Evolutionary conservation across 1,284 basidiomycete genomes (phyloP), one percentile per base, ranked within the genome.

Genomic region (Omphalotus olearius): DNA sequence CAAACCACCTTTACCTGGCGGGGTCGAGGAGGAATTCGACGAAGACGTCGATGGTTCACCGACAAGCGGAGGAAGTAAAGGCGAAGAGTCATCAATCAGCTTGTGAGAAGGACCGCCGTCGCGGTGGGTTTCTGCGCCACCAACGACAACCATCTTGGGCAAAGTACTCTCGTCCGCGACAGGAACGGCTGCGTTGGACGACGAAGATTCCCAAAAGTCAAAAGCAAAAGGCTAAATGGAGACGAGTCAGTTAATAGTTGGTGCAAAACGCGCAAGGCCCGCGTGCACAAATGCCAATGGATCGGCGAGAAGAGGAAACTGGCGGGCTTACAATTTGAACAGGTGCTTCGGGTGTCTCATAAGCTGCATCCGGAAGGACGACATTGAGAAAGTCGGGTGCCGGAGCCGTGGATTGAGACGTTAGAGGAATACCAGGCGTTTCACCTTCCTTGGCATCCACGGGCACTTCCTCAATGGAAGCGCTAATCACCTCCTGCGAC

Each of bases 111-210:
- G 86, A 3, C 85, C 85, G 35, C 81, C 85, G 52, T 72, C 79
- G 35, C 70, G 72, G 61, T 85, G 80, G 0, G 84, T 87, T 18
- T 74, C 74, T 4, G 79, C 74, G 6, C 84, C 85, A 13, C 82
- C 81, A 36, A 91, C 79, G 41, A 91, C 82, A 39, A 91, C 69
- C 48, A 94, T 69, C 64, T 86, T 90, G 30, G 89, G 88, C 14
- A 71, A 62, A 2, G 61, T 54, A 9, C 68, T 59, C 23, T 71
- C 69, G 25, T 70, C 69, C 9, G 56, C 50, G 6, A 60, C 56
- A 4, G 57, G 53, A 11, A 61, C 52, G 7, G 64, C 54, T 56
- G 65, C 62, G 51, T 72, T 69, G 47, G 68, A 61, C 25, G 66
- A 63, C 4, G 75, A 72, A 0, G 87, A 88, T 51, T 82, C 73